Base-by-base conservation (phyloP, 83 land plant species). In the Thuja plicata region DNA sequence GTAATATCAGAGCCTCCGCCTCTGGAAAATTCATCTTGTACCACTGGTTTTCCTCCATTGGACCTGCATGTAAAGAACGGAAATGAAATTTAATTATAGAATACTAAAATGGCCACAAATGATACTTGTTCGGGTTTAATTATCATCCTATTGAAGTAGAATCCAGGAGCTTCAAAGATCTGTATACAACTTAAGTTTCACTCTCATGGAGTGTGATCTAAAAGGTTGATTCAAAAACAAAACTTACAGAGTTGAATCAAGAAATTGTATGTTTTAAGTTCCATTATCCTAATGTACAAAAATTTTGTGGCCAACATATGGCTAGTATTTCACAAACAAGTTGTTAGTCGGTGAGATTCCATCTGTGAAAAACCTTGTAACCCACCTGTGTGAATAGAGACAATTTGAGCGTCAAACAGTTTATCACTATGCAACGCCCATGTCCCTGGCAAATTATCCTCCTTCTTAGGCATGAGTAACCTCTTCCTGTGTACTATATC, bases 331-430 rank as follows among this genome's bases (percentile, higher is more conserved):
- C 34, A 27, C 7, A 24, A 71, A 71, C 10, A 27, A 71, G n/a
- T 5, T 73, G 11, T 10, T n/a, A 73, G 2, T 73, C 32, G 77
- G 77, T n/a, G 35, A 32, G 3, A 54, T 12, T 30, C 24, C 24
- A 55, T 55, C 62, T 16, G 21, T 55, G 27, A 57, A 9, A 71
- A 60, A 19, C 32, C 77, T 73, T n/a, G 76, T n/a, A 73, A 73
- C 84, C 7, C 89, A 95, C 96, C 96, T 89, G 93, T 93, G 48
- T 95, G 93, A 78, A 95, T 62, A 52, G 96, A 95, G 37, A 95
- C 92, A 82, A 95, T 78, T 71, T 90, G 93, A 16, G 96, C 94
- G 85, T 95, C 87, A 55, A 92, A 93, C 32, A 91, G 84, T 37
- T 85, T 60, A 88, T 92, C 92, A 8, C 70, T 13, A 16, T 91